Conservation (phyloP, 192 early-diverging fungal species). For the Entomortierella chlamydospora region DNA sequence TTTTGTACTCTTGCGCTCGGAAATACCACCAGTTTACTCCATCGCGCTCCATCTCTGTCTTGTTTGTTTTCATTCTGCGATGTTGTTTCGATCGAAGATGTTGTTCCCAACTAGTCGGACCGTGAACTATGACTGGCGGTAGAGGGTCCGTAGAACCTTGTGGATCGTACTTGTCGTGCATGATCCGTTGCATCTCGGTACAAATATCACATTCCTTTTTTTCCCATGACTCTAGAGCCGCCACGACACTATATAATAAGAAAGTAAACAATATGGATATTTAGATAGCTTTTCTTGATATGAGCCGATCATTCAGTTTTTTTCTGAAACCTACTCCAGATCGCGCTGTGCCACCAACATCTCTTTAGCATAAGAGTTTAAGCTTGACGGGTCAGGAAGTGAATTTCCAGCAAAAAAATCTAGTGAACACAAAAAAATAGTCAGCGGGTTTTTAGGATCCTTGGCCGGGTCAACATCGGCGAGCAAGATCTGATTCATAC, state of each 20-base stretch:
- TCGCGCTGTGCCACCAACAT: conserved; percentile 47
- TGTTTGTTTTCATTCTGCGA: conserved; percentile 50
- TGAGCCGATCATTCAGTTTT: neutral
- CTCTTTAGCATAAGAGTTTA: conserved; percentile 52
- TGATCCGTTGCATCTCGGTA: conserved; percentile 55
- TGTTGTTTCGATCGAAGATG: conserved; percentile 79
- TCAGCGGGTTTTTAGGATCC: neutral
- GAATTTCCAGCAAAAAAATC: conserved; percentile 54
- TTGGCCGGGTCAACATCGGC: neutral
- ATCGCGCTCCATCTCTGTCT: conserved; percentile 55
- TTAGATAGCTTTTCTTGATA: neutral
- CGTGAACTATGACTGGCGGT: conserved; percentile 70
- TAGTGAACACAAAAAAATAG: conserved; percentile 18
- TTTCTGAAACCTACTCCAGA: conserved; percentile 50
- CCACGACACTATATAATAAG: conserved; percentile 31
- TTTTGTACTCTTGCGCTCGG: conserved; percentile 50
- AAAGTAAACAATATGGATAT: conserved; percentile 37
- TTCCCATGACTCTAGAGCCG: conserved; percentile 67
- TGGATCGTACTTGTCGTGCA: conserved; percentile 24
- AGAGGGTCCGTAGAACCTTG: conserved; percentile 14
- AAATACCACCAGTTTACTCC: conserved; percentile 52
- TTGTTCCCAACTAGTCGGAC: conserved; percentile 79
- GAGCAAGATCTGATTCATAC: conserved; percentile 21
- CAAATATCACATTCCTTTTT: conserved; percentile 80
- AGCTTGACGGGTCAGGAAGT: conserved; percentile 41